Percentiles rank a stretch among this genome's conserved stretches.
These are phyloP conservation scores for Hondaea fermentalgiana DNA, from an alignment of 108 stramenopile genomes.

Conservation along the genomic window DNA sequence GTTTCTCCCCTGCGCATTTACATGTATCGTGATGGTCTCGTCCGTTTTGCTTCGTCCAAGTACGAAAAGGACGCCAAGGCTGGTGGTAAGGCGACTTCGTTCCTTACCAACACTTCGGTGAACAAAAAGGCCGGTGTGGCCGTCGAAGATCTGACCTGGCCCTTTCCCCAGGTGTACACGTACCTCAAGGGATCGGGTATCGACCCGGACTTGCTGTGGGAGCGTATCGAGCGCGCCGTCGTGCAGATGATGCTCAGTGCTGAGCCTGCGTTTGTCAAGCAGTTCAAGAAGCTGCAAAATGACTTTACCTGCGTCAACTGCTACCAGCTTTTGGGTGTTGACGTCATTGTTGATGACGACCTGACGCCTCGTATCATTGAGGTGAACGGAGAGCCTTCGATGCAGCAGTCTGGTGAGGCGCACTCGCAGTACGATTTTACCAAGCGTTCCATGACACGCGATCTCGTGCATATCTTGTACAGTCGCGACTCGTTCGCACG, in stretches of 20 bases:
- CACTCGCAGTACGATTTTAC: conserved; percentile 7
- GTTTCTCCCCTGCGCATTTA: conserved; percentile 25
- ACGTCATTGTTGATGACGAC: conserved; percentile 14
- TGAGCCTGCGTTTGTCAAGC: conserved; percentile 10
- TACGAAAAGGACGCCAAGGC: conserved; percentile 32
- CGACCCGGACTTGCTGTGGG: conserved; percentile 12
- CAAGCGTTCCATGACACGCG: neutral
- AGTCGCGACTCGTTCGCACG: neutral
- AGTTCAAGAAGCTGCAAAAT: conserved; percentile 14
- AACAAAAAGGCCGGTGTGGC: conserved; percentile 41
- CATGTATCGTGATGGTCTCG: conserved; percentile 29
- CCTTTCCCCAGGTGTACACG: conserved; percentile 13
- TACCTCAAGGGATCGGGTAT: neutral
- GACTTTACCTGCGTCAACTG: conserved; percentile 14
- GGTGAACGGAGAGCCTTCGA: conserved; percentile 15
- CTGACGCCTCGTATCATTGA: neutral
- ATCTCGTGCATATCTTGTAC: neutral
- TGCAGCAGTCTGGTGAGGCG: conserved; percentile 9
- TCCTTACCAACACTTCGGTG: conserved; percentile 73
- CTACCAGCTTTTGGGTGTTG: neutral
- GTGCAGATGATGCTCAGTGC: neutral
- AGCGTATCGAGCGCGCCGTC: conserved; percentile 1
- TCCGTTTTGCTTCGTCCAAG: conserved; percentile 15
- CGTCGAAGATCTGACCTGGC: conserved; percentile 28
- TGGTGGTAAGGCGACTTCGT: conserved; percentile 64